These are phyloP conservation scores for Lenzites betulinus DNA, from an alignment of 768 basidiomycete genomes.

Conservation along the genomic window DNA sequence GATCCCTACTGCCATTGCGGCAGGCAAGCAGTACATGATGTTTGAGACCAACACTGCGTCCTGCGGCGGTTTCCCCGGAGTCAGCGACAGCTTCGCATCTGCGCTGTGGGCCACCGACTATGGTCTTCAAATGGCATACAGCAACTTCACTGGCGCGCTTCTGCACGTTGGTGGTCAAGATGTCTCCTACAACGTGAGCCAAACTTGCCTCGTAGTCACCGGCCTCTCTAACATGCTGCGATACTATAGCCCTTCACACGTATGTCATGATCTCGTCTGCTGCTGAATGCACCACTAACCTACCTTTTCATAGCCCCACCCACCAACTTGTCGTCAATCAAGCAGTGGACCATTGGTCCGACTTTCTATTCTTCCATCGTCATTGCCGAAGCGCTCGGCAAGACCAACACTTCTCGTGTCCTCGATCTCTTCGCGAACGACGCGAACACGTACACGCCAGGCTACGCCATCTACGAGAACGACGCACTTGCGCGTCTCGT, in stretches of 20 bases:
- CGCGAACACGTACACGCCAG: slow-evolving; percentile 41
- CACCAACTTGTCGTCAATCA: slow-evolving; percentile 38
- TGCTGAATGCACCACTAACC: not conserved
- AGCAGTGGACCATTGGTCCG: slow-evolving; percentile 49
- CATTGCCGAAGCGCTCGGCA: slow-evolving; percentile 48
- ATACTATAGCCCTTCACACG: slow-evolving; percentile 49
- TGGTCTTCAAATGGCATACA: slow-evolving; percentile 49
- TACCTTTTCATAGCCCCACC: slow-evolving; percentile 40
- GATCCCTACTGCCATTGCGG: slow-evolving; percentile 32
- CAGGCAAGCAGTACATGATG: slow-evolving; percentile 49
- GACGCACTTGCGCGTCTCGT: slow-evolving; percentile 43
- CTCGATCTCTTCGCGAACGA: slow-evolving; percentile 40
- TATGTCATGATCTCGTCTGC: slow-evolving; percentile 12
- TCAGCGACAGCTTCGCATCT: slow-evolving; percentile 52
- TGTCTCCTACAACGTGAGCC: slow-evolving; percentile 54
- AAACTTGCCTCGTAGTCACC: slow-evolving; percentile 11
- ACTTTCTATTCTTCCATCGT: slow-evolving; percentile 49
- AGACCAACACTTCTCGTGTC: slow-evolving; percentile 43
- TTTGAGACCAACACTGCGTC: slow-evolving; percentile 56
- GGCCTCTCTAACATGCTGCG: not conserved
- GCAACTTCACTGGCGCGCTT: slow-evolving; percentile 48
- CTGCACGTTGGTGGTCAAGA: slow-evolving; percentile 51
- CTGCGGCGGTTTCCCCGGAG: slow-evolving; percentile 54
- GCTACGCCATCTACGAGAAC: slow-evolving; percentile 52
- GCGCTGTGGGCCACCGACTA: slow-evolving; percentile 55